phyloP scores from a whole-genome alignment of 2,329 filamentous ascomycete genomes.

The Botrytis paeoniae region DNA sequence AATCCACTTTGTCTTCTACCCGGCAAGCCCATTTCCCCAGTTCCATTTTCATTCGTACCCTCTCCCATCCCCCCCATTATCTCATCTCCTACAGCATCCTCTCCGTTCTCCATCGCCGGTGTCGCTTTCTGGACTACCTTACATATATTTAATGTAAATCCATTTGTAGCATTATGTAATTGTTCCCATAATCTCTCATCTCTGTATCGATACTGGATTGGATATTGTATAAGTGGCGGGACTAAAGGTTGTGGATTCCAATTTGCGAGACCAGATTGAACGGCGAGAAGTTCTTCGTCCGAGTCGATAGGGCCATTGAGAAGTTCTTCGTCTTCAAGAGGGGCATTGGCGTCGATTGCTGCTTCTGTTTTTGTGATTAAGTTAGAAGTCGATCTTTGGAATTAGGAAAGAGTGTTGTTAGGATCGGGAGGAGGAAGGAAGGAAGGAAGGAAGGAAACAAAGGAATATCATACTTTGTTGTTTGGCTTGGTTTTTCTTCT shows the following conservation, averaged over 20 bases:
- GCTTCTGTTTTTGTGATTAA: conserved; percentile 59
- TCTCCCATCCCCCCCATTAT: conserved; percentile 3
- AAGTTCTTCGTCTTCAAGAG: conserved; percentile 77
- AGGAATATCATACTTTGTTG: conserved; percentile 72
- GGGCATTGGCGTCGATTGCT: conserved; percentile 90
- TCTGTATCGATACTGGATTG: conserved; percentile 62
- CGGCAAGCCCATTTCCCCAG: conserved; percentile 6
- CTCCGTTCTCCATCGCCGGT: conserved; percentile 37
- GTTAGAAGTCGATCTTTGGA: neutral
- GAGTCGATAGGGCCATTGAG: conserved; percentile 83
- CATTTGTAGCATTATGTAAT: conserved; percentile 63
- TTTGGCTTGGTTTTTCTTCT: conserved; percentile 98
- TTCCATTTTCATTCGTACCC: neutral
- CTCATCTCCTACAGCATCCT: conserved; percentile 1
- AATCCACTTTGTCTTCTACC: conserved; percentile 27
- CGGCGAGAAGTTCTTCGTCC: conserved; percentile 86
- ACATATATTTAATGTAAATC: conserved; percentile 64
- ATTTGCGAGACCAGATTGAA: conserved; percentile 76
- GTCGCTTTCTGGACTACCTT: conserved; percentile 53
- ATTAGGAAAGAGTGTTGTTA: neutral
- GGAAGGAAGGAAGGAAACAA: conserved; percentile 12
- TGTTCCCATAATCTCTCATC: conserved; percentile 63
- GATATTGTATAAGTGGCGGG: conserved; percentile 59
- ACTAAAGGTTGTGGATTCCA: conserved; percentile 78
- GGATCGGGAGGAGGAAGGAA: conserved; percentile 20